Percentiles rank a stretch among this genome's conserved stretches.
phyloP scores from a whole-genome alignment of 768 basidiomycete genomes.

The Paxillus rubicundulus region DNA sequence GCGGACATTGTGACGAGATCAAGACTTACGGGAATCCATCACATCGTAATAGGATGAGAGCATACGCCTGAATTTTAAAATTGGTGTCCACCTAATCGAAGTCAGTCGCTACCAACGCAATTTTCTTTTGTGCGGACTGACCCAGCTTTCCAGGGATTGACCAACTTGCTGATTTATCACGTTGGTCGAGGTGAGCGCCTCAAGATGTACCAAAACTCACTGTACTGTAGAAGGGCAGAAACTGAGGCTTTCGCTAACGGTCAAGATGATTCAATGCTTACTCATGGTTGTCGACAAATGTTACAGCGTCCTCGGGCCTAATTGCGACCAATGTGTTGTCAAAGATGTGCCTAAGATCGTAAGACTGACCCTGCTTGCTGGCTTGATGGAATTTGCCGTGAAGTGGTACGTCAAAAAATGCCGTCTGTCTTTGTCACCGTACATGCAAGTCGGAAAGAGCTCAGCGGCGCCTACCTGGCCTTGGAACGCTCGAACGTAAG shows the following conservation, averaged over 20 bases:
- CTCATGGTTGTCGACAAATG: slow-evolving; percentile 92
- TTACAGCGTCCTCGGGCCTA: slow-evolving; percentile 80
- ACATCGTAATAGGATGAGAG: slow-evolving; percentile 69
- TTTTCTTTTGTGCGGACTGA: slow-evolving; percentile 28
- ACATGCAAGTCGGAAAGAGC: background rate
- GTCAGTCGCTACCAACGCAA: background rate
- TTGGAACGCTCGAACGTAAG: slow-evolving; percentile 59
- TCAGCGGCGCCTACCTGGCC: slow-evolving; percentile 51
- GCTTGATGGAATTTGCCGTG: slow-evolving; percentile 83
- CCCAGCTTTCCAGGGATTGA: slow-evolving; percentile 83
- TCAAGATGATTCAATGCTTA: slow-evolving; percentile 34
- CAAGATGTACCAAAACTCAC: slow-evolving; percentile 42
- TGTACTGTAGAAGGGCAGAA: slow-evolving; percentile 44
- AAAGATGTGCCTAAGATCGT: slow-evolving; percentile 75
- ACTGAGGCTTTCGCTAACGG: background rate
- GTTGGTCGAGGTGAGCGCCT: slow-evolving; percentile 1
- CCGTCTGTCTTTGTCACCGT: slow-evolving; percentile 46
- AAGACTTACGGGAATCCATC: slow-evolving; percentile 69
- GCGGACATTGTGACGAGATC: background rate
- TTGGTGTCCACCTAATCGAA: slow-evolving; percentile 53
- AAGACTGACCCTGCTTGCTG: slow-evolving; percentile 61
- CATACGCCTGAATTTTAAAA: slow-evolving; percentile 83
- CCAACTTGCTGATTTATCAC: slow-evolving; percentile 51
- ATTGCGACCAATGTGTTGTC: slow-evolving; percentile 63
- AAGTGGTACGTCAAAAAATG: slow-evolving; percentile 90